Evolutionary conservation across 441 rosid genomes (phyloP).

Genomic region (Rhodomyrtus psidioides): DNA sequence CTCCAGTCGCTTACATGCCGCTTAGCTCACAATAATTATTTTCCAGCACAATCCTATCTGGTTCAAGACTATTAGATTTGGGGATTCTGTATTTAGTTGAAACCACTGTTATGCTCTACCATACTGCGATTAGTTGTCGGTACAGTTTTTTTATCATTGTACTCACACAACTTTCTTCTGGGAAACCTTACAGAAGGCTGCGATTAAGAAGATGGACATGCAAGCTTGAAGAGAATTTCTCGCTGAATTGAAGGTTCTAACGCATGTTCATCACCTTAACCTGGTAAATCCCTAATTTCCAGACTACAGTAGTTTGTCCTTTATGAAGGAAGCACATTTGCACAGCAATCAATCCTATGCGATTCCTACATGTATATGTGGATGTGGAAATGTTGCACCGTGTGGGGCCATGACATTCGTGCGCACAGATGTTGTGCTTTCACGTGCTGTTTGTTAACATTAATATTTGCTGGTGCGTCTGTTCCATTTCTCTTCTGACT

Average conservation of each 20-base stretch:
- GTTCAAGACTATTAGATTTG: background rate
- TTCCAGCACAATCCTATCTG: background rate
- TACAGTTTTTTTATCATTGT: background rate
- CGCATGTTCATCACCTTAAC: conserved; percentile 93
- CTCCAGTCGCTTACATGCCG: background rate
- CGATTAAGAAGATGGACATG: conserved; percentile 99
- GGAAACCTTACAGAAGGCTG: conserved; percentile 66
- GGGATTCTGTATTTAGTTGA: background rate
- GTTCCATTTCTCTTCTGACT: background rate
- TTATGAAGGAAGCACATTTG: background rate
- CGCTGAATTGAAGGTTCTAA: conserved; percentile 87
- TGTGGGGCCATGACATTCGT: background rate
- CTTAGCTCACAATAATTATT: background rate
- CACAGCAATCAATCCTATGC: background rate
- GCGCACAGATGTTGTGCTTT: background rate
- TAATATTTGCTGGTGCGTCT: background rate
- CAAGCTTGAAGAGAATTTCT: conserved; percentile 88
- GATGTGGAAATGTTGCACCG: background rate
- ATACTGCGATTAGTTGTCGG: background rate
- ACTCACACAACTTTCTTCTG: background rate
- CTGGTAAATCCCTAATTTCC: conserved; percentile 40
- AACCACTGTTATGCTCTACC: background rate
- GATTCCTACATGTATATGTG: background rate
- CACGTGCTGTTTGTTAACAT: background rate
- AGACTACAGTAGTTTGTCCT: background rate